Percentiles rank a stretch among this genome's conserved stretches.
Evolutionary conservation across 768 basidiomycete species (phyloP).

Genomic region (Pleurotus djamor): DNA sequence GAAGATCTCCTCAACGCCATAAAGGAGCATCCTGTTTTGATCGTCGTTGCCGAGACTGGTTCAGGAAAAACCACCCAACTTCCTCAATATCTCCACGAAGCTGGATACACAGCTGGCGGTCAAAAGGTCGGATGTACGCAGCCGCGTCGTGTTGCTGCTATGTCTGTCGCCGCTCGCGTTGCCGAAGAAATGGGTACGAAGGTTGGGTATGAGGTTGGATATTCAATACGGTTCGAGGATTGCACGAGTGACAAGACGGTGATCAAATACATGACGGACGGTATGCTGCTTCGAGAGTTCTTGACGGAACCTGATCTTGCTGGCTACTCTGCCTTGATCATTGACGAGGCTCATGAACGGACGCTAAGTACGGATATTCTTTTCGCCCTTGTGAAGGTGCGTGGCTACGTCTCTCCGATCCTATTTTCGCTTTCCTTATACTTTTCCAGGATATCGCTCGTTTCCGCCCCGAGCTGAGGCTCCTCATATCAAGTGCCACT

Average conservation of each 20-base stretch:
- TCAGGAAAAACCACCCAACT: slow-evolving; percentile 99
- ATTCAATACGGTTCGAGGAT: slow-evolving; percentile 99
- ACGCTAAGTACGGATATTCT: slow-evolving; percentile 98
- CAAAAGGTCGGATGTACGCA: slow-evolving; percentile 95
- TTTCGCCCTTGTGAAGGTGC: slow-evolving; percentile 96
- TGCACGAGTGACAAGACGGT: slow-evolving; percentile 99
- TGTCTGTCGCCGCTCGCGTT: slow-evolving; percentile 99
- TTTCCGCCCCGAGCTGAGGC: slow-evolving; percentile 89
- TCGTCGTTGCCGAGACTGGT: slow-evolving; percentile 97
- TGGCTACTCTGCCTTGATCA: slow-evolving; percentile 92
- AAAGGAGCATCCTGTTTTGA: slow-evolving; percentile 88
- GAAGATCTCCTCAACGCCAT: slow-evolving; percentile 89
- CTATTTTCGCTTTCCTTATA: slow-evolving; percentile 18
- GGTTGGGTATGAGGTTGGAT: slow-evolving; percentile 98
- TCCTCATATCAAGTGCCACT: slow-evolving; percentile 95
- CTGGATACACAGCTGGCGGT: slow-evolving; percentile 88
- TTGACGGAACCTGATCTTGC: slow-evolving; percentile 96
- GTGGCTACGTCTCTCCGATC: slow-evolving; percentile 27
- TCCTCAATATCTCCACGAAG: slow-evolving; percentile 97
- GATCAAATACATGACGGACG: slow-evolving; percentile 99
- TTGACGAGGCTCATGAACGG: slow-evolving; percentile 98
- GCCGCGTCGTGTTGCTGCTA: slow-evolving; percentile 97
- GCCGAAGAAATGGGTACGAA: slow-evolving; percentile 98
- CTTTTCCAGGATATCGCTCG: slow-evolving; percentile 84
- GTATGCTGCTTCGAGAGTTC: slow-evolving; percentile 97